Base-by-base conservation (phyloP, 805 yeast species). In the Nakazawaea populi region DNA sequence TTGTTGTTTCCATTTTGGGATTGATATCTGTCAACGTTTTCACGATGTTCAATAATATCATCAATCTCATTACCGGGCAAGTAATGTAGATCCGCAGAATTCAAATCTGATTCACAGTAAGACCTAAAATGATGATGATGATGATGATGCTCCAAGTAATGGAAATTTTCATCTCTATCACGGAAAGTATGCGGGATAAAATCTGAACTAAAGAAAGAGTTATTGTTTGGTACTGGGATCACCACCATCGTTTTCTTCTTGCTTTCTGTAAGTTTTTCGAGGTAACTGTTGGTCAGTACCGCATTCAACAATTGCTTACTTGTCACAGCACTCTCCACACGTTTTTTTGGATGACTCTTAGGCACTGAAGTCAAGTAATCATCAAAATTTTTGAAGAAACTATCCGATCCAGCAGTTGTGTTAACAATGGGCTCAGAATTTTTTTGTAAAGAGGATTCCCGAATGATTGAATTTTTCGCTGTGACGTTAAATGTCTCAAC, bases 221-320 rank as follows among this genome's bases (percentile, higher is more conserved):
- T 11, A 11, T 9, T 32, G 35, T 32, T 46, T 1, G 43, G 44
- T 9, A 32, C 24, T 14, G 40, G 34, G 6, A 10, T 18, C 9
- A 45, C 29, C 12, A n/a, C 39, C 18, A 8, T 41, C 24, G 8
- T 30, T 12, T 24, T 38, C 11, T 31, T 18, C 14, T 44, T 42
- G 8, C 24, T 18, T 18, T 18, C 24, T 18, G 24, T 18, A 18
- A 39, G 24, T 14, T 44, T 49, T 24, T 44, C 31, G 8, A 44
- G 14, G 30, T 49, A 45, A 40, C 29, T 45, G 39, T 49, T 49
- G 1, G 52, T 40, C 11, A 36, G 48, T 8, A 50, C 53, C 8
- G 53, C 49, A n/a, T 31, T 35, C 30, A 50, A 43, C 14, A 50
- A 47, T 30, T 50, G 44, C 35, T 46, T 45, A 42, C 53, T 46